phyloP scores from a whole-genome alignment of 176 grass and related monocot species.

The Luzula sylvatica region DNA sequence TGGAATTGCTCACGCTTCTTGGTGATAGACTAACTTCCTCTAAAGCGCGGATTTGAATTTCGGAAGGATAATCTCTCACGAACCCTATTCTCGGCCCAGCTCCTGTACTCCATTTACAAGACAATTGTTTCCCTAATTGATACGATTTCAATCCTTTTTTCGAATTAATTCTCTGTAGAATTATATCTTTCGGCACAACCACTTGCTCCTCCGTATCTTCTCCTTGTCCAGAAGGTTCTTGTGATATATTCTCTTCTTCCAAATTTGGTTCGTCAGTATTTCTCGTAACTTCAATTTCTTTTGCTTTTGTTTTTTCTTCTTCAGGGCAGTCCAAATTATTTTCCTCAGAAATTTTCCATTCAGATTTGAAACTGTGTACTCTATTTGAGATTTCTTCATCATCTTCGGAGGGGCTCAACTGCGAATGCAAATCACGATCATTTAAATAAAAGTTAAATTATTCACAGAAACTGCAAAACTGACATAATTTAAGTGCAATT shows the following conservation, averaged over 20 bases:
- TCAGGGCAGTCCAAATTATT: not conserved
- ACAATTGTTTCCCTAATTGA: slow-evolving; percentile 81
- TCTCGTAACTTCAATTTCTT: slow-evolving; percentile 20
- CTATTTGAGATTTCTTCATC: slow-evolving; percentile 36
- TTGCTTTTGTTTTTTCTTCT: slow-evolving; percentile 12
- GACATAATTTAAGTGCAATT: not conserved
- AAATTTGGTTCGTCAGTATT: slow-evolving; percentile 14
- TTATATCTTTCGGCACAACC: slow-evolving; percentile 47
- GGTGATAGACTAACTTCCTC: slow-evolving; percentile 81
- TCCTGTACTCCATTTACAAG: slow-evolving; percentile 69
- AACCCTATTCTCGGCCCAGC: slow-evolving; percentile 68
- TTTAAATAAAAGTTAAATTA: too few relatives aligned
- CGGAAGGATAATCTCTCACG: slow-evolving; percentile 78
- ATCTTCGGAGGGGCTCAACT: slow-evolving; percentile 49
- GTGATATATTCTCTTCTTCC: slow-evolving; percentile 9
- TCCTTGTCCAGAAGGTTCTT: slow-evolving; percentile 9
- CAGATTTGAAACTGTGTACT: slow-evolving; percentile 17
- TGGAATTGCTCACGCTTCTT: slow-evolving; percentile 1
- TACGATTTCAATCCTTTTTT: slow-evolving; percentile 63
- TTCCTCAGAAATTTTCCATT: slow-evolving; percentile 16
- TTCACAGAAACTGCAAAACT: too few relatives aligned
- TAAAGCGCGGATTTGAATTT: slow-evolving; percentile 57
- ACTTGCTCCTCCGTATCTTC: slow-evolving; percentile 18
- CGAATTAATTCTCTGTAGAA: slow-evolving; percentile 69
- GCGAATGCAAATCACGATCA: too few relatives aligned